Percentiles rank a stretch among this genome's conserved stretches.
Evolutionary conservation across 2,329 filamentous ascomycete genomes (phyloP).

Genomic region (Aspergillus glaucus): DNA sequence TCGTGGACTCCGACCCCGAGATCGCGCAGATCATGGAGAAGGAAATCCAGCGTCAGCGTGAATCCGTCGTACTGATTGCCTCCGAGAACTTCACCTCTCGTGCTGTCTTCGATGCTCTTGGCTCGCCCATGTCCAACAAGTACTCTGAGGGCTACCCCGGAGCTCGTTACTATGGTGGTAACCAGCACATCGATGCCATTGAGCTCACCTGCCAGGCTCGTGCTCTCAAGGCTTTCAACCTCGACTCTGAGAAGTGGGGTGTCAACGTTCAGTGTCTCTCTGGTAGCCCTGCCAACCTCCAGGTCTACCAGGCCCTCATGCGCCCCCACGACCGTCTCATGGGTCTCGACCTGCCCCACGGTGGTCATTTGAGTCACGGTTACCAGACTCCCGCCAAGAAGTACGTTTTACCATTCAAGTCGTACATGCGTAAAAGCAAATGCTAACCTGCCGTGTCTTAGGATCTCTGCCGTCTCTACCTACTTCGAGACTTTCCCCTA

Average conservation of each 20-base stretch:
- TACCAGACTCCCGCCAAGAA: slow-evolving; percentile 92
- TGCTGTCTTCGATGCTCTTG: slow-evolving; percentile 94
- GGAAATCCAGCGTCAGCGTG: slow-evolving; percentile 92
- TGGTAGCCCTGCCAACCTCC: slow-evolving; percentile 91
- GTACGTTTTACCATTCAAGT: slow-evolving; percentile 40
- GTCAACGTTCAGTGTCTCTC: slow-evolving; percentile 96
- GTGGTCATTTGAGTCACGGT: slow-evolving; percentile 90
- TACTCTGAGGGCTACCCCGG: slow-evolving; percentile 99
- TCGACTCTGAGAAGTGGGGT: slow-evolving; percentile 86
- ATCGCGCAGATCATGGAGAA: slow-evolving; percentile 95
- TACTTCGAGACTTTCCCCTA: slow-evolving; percentile 99
- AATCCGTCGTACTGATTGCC: slow-evolving; percentile 97
- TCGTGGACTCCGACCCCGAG: slow-evolving; percentile 86
- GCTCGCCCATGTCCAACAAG: slow-evolving; percentile 95
- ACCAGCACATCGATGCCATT: slow-evolving; percentile 96
- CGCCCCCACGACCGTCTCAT: slow-evolving; percentile 91
- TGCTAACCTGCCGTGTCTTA: slow-evolving; percentile 19
- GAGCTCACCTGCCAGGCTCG: slow-evolving; percentile 92
- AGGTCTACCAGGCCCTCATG: slow-evolving; percentile 95
- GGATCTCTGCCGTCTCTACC: slow-evolving; percentile 95
- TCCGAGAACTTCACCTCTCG: slow-evolving; percentile 99
- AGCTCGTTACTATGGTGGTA: slow-evolving; percentile 97
- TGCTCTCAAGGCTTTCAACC: slow-evolving; percentile 83
- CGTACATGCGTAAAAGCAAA: too few relatives aligned
- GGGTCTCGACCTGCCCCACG: slow-evolving; percentile 93